Evolutionary conservation across 495 filamentous ascomycete species (phyloP).

Genomic region (Bryoglossum gracile): DNA sequence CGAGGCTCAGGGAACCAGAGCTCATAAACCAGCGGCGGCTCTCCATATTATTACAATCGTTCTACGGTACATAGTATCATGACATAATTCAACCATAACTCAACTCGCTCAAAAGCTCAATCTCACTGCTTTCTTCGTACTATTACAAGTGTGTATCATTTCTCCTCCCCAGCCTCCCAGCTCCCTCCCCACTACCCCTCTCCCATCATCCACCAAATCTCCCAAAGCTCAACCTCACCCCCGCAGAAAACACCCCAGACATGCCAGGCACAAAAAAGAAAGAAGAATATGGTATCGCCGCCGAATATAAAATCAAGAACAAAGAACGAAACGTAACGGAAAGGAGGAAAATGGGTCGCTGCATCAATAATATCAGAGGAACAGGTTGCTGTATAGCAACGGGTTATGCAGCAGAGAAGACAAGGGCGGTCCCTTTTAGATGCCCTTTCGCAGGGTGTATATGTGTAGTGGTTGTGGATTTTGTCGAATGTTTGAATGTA

Average conservation of each 20-base stretch:
- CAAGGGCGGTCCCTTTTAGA: too few relatives aligned
- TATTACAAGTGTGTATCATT: background rate
- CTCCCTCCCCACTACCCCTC: background rate
- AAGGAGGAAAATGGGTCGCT: constrained; percentile 10
- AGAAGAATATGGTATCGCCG: background rate
- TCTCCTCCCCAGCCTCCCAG: background rate
- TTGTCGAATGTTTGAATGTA: background rate
- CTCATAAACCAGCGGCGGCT: constrained; percentile 1
- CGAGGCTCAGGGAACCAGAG: too few relatives aligned
- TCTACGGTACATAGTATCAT: constrained; percentile 2
- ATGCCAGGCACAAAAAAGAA: background rate
- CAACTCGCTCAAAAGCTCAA: too few relatives aligned
- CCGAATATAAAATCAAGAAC: background rate
- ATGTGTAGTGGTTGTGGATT: too few relatives aligned
- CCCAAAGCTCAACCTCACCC: too few relatives aligned
- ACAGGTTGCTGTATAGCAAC: too few relatives aligned
- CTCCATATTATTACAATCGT: background rate
- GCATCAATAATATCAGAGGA: background rate
- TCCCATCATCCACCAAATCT: background rate
- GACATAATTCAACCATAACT: background rate
- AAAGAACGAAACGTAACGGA: background rate
- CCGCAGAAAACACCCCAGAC: too few relatives aligned
- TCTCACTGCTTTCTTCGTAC: background rate
- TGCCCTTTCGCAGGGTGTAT: background rate
- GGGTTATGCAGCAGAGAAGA: too few relatives aligned